phyloP scores from a whole-genome alignment of 2,329 filamentous ascomycete species.

The Neonectria hederae region DNA sequence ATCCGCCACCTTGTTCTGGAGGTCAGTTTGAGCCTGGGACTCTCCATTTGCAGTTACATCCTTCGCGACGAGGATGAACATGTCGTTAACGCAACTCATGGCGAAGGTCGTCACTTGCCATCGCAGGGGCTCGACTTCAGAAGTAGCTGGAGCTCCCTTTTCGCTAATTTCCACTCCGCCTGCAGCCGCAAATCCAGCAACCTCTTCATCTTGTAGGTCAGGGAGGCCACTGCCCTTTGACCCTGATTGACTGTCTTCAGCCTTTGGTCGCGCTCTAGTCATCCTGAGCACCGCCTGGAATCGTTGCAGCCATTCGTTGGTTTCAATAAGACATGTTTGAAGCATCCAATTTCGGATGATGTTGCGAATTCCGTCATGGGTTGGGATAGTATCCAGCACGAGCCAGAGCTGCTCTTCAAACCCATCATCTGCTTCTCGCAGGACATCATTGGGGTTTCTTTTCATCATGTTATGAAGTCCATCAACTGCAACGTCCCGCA shows the following conservation, averaged over 20 bases:
- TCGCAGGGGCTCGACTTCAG: slow-evolving; percentile 85
- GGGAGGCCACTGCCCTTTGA: slow-evolving; percentile 63
- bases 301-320: slow-evolving; percentile 84
- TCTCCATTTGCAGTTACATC: slow-evolving; percentile 82
- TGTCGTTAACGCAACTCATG: slow-evolving; percentile 86
- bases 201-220: slow-evolving; percentile 96
- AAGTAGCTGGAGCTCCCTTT: slow-evolving; percentile 56
- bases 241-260: slow-evolving; percentile 57
- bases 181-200: slow-evolving; percentile 90
- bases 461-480: slow-evolving; percentile 97
- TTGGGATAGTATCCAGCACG: slow-evolving; percentile 79
- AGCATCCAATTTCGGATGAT: slow-evolving; percentile 94
- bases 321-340: slow-evolving; percentile 84
- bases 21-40: slow-evolving; percentile 77
- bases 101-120: slow-evolving; percentile 98
- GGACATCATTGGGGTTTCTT: slow-evolving; percentile 83
- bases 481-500: slow-evolving; percentile 84
- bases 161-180: slow-evolving; percentile 68
- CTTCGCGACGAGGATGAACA: slow-evolving; percentile 81
- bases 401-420: slow-evolving; percentile 95
- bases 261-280: slow-evolving; percentile 74
- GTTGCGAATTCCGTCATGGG: slow-evolving; percentile 82
- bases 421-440: slow-evolving; percentile 76
- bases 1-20: slow-evolving; percentile 88
- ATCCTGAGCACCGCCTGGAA: slow-evolving; percentile 91